Evolutionary conservation across 768 basidiomycete genomes (phyloP), one percentile per base, ranked within the genome.

Genomic region (Agrocybe praecox): DNA sequence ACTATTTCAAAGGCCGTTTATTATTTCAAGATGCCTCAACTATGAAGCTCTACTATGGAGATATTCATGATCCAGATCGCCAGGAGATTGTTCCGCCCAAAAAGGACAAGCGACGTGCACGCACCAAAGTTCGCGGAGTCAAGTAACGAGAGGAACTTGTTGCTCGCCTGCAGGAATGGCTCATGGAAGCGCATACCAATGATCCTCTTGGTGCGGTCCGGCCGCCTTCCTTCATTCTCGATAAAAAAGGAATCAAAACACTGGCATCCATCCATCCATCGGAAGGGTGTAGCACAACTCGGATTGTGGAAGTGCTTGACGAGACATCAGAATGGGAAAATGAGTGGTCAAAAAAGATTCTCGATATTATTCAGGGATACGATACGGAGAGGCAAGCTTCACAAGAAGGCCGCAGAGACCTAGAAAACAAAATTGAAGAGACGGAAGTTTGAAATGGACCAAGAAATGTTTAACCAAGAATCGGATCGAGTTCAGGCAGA

Each of bases 291-390:
- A 58, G 10, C 15, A 36, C 1, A 42, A 64, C 19, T 42, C 56
- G 26, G 21, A 46, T 1, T 18, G 55, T 17, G 59, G 67, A 17
- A 18, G 32, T 62, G 0, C 36, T 71, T 0, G 34, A 65, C 3
- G 66, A 70, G 45, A 57, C 62, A 0, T 2, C 14, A 0, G 70
- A 69, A 52, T 72, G 70, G 69, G 60, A 5, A 1, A 49, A 18
- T 9, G 53, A 65, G 15, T 72, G 66, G 65, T 60, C 55, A 14
- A n/a, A 23, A 5, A 42, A 56, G 22, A 18, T 64, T 9, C 62
- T 55, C 44, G 3, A 51, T 0, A 6, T 65, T 0, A 56, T 67
- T 24, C 34, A 6, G 7, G 24, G 52, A n/a, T 62, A 61, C 47
- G 51, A 66, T 26, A 10, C 1, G 23, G 7, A 10, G 42, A 18